phyloP scores from a whole-genome alignment of 768 basidiomycete species.

The Amanita polypyramis region DNA sequence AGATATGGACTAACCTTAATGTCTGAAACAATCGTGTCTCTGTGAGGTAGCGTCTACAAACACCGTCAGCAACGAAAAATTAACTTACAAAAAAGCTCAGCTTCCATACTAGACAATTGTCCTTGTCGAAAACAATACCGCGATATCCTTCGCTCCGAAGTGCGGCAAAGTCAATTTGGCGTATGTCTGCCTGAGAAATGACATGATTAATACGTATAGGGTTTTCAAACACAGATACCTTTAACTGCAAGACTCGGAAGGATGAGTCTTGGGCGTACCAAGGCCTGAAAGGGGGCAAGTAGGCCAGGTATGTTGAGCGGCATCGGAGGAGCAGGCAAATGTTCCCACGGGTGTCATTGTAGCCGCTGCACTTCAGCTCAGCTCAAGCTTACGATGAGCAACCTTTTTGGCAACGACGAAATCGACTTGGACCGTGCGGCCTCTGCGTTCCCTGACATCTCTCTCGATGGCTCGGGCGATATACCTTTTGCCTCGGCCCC shows the following conservation, averaged over 20 bases:
- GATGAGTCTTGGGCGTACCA: conserved; percentile 56
- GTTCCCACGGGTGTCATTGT: conserved; percentile 2
- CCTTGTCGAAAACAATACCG: conserved; percentile 94
- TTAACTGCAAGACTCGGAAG: conserved; percentile 56
- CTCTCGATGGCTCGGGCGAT: conserved; percentile 56
- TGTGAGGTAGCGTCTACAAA: conserved; percentile 66
- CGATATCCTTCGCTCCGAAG: conserved; percentile 70
- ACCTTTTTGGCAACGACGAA: conserved; percentile 33
- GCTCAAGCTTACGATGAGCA: conserved; percentile 13
- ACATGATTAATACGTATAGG: conserved; percentile 7
- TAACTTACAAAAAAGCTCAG: conserved; percentile 3
- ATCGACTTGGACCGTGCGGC: conserved; percentile 80
- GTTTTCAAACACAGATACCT: conserved; percentile 32
- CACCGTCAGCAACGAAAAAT: neutral
- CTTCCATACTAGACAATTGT: conserved; percentile 78
- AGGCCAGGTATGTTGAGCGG: conserved; percentile 67
- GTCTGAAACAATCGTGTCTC: conserved; percentile 68
- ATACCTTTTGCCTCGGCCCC: conserved; percentile 30
- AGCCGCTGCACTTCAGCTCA: too few species aligned
- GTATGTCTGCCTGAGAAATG: conserved; percentile 62
- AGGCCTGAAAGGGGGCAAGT: conserved; percentile 59
- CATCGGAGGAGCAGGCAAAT: conserved; percentile 28
- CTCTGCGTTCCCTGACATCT: conserved; percentile 79
- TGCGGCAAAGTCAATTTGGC: conserved; percentile 68
- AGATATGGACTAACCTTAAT: conserved; percentile 40